These are phyloP conservation scores for Fusarium oligoseptatum DNA, from an alignment of 2,329 filamentous ascomycete species.

Conservation along the genomic window DNA sequence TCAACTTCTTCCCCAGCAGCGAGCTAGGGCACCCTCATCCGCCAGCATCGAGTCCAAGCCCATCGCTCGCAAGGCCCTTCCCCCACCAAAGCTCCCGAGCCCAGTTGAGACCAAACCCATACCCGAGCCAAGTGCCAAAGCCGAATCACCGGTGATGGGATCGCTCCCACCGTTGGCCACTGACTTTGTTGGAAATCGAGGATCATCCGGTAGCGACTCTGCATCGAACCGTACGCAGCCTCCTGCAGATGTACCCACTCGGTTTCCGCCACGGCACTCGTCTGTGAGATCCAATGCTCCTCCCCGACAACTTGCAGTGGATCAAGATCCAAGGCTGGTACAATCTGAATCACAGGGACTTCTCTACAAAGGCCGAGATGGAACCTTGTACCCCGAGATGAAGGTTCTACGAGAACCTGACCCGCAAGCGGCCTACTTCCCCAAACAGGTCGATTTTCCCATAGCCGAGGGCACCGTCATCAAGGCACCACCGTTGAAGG, in stretches of 20 bases:
- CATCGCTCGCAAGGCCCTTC: conserved; percentile 47
- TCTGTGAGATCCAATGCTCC: conserved; percentile 45
- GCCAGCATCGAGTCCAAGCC: conserved; percentile 34
- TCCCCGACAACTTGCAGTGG: conserved; percentile 40
- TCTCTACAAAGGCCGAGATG: conserved; percentile 54
- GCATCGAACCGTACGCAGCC: conserved; percentile 33
- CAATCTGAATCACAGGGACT: conserved; percentile 51
- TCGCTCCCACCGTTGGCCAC: conserved; percentile 38
- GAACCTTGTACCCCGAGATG: conserved; percentile 59
- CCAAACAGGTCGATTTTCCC: conserved; percentile 47
- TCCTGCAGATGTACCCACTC: conserved; percentile 37
- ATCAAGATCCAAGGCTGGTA: conserved; percentile 50
- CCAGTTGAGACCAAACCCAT: conserved; percentile 42
- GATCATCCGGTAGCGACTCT: conserved; percentile 40
- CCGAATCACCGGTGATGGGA: conserved; percentile 36
- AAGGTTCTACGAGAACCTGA: conserved; percentile 52
- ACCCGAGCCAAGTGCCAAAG: conserved; percentile 36
- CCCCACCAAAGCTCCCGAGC: conserved; percentile 32
- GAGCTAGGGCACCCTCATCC: conserved; percentile 27
- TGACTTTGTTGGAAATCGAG: conserved; percentile 22
- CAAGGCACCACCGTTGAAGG: conserved; percentile 58
- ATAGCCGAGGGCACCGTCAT: conserved; percentile 55
- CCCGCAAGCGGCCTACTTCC: conserved; percentile 55
- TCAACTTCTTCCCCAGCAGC: conserved; percentile 20
- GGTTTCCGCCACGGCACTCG: conserved; percentile 51